Evolutionary conservation across 2,329 filamentous ascomycete species (phyloP).

Genomic region (Trichoderma simmonsii): DNA sequence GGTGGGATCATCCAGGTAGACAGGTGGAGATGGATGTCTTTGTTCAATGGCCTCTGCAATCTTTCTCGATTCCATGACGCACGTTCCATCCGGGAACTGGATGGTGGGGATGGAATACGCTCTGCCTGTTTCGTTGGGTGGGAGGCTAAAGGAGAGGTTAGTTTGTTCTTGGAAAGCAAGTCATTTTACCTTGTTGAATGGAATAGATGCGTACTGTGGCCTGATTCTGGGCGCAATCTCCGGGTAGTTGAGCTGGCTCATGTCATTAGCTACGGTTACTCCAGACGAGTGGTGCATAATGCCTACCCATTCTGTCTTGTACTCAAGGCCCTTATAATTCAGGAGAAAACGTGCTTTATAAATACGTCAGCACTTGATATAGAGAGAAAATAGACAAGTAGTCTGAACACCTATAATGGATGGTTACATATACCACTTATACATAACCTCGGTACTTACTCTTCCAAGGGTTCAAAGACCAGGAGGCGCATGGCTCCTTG

Average conservation of each 20-base stretch:
- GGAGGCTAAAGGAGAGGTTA: slow-evolving; percentile 1
- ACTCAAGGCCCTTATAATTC: slow-evolving; percentile 66
- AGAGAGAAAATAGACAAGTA: not conserved
- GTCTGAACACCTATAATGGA: not conserved
- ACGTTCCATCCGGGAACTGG: slow-evolving; percentile 52
- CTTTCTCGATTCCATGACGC: slow-evolving; percentile 60
- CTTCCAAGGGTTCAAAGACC: slow-evolving; percentile 72
- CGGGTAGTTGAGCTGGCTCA: slow-evolving; percentile 57
- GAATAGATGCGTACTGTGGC: slow-evolving; percentile 50
- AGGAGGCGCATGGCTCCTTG: slow-evolving; percentile 45
- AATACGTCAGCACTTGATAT: not conserved
- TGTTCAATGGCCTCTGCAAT: slow-evolving; percentile 61
- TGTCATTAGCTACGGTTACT: not conserved
- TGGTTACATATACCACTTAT: not conserved
- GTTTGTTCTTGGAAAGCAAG: not conserved
- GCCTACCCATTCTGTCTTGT: slow-evolving; percentile 62
- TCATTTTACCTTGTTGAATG: too few species aligned
- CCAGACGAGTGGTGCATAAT: not conserved
- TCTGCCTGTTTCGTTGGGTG: slow-evolving; percentile 12
- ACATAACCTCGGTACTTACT: not conserved
- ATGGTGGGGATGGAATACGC: slow-evolving; percentile 46
- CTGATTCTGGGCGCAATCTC: slow-evolving; percentile 57
- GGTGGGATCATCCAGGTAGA: slow-evolving; percentile 55
- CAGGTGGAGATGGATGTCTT: slow-evolving; percentile 53
- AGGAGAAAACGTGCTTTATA: slow-evolving; percentile 57